Evolutionary conservation across 768 basidiomycete genomes (phyloP).

Genomic region (Tylopilus sp.): DNA sequence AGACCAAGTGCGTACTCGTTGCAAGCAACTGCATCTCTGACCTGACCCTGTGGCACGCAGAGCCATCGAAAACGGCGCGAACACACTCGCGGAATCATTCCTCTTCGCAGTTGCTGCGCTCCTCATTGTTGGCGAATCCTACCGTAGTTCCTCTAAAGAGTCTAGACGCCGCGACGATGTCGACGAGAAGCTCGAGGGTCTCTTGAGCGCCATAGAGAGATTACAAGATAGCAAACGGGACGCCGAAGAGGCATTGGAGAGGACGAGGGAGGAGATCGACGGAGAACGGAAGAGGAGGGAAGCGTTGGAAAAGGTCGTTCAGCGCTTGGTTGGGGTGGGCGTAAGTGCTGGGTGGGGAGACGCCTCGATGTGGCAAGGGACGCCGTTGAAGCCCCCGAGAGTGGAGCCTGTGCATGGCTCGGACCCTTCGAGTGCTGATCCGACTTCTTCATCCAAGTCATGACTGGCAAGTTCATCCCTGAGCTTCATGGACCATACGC

Average conservation of each 20-base stretch:
- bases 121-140: conserved; percentile 75
- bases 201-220: conserved; percentile 45
- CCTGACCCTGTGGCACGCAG: conserved; percentile 37
- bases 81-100: conserved; percentile 80
- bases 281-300: conserved; percentile 44
- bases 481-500: background rate
- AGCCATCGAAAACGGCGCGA: conserved; percentile 85
- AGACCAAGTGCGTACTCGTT: conserved; percentile 50
- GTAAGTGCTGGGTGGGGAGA: conserved; percentile 62
- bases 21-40: background rate
- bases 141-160: conserved; percentile 66
- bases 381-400: conserved; percentile 49
- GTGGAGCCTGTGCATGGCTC: conserved; percentile 31
- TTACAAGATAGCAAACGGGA: conserved; percentile 41
- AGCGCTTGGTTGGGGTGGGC: conserved; percentile 67
- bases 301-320: conserved; percentile 61
- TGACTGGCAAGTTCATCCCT: background rate
- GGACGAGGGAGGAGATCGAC: conserved; percentile 42
- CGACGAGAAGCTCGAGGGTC: conserved; percentile 64
- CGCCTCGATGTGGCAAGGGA: conserved; percentile 45
- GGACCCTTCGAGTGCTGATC: background rate
- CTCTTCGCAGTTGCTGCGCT: conserved; percentile 72
- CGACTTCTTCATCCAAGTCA: conserved; percentile 2
- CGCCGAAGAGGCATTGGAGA: conserved; percentile 41
- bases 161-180: conserved; percentile 69